Evolutionary conservation across 2,329 filamentous ascomycete genomes (phyloP).

Genomic region (Pezicula rhizophila): DNA sequence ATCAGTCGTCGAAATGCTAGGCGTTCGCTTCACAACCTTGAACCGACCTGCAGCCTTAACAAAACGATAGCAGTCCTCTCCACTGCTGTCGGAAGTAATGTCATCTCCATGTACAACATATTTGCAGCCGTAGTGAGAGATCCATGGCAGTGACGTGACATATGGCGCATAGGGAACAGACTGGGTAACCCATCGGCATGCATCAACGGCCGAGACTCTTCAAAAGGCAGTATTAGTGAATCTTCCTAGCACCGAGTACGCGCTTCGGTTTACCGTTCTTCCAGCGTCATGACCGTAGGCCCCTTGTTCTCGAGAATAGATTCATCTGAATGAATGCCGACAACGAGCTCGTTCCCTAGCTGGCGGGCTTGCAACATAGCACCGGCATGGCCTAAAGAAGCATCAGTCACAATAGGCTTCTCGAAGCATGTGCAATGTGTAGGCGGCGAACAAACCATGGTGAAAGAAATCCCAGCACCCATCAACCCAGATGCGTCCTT

Average conservation of each 20-base stretch:
- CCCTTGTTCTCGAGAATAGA: conserved; percentile 96
- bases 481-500: conserved; percentile 91
- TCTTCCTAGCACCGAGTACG: conserved; percentile 13
- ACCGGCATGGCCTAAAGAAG: conserved; percentile 72
- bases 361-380: conserved; percentile 95
- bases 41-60: conserved; percentile 92
- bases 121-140: conserved; percentile 88
- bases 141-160: conserved; percentile 89
- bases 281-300: conserved; percentile 90
- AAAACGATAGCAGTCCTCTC: conserved; percentile 95
- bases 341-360: conserved; percentile 79
- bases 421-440: background rate
- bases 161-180: conserved; percentile 85
- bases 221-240: conserved; percentile 22
- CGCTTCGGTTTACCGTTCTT: conserved; percentile 60
- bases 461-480: conserved; percentile 99
- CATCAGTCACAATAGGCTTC: conserved; percentile 1
- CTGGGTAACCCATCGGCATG: conserved; percentile 88
- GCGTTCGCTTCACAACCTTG: conserved; percentile 93
- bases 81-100: conserved; percentile 88
- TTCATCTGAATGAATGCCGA: conserved; percentile 93
- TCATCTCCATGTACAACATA: conserved; percentile 97
- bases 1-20: conserved; percentile 94
- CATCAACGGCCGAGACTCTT: conserved; percentile 82
- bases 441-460: conserved; percentile 56